Conservation (phyloP, 2,329 filamentous ascomycete genomes). For the Fusarium chlamydosporum region DNA sequence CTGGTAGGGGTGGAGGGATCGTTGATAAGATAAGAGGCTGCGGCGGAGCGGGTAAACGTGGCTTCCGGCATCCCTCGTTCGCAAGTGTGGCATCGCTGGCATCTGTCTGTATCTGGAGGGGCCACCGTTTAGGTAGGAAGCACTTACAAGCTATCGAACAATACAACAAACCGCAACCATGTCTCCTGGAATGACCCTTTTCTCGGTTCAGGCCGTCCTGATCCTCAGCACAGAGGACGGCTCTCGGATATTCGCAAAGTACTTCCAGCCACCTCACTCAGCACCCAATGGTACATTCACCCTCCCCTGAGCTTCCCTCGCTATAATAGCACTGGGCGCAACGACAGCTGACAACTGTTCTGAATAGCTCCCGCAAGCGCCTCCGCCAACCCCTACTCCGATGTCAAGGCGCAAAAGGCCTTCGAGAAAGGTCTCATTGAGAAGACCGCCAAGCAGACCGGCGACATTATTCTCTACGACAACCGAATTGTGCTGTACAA, state of each 20-base stretch:
- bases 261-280: conserved; percentile 78
- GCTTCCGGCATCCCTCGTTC: conserved; percentile 45
- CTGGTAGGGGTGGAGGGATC: background rate
- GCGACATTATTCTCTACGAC: conserved; percentile 97
- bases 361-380: conserved; percentile 60
- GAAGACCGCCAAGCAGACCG: conserved; percentile 95
- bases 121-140: conserved; percentile 43
- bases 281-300: conserved; percentile 56
- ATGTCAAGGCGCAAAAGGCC: conserved; percentile 91
- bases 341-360: conserved; percentile 48
- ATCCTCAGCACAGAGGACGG: conserved; percentile 89
- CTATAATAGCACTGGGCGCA: conserved; percentile 44
- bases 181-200: conserved; percentile 81
- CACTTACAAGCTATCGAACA: conserved; percentile 42
- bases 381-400: conserved; percentile 82
- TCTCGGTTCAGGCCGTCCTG: conserved; percentile 82
- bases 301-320: conserved; percentile 39
- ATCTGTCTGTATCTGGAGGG: conserved; percentile 54
- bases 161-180: conserved; percentile 60
- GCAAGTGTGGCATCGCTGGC: conserved; percentile 48
- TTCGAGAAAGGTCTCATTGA: conserved; percentile 97
- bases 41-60: conserved; percentile 54
- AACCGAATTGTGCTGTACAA: conserved; percentile 98
- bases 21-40: conserved; percentile 16
- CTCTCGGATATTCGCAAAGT: conserved; percentile 93